Conservation (phyloP, 768 basidiomycete species). For the Cyclocybe aegerita region DNA sequence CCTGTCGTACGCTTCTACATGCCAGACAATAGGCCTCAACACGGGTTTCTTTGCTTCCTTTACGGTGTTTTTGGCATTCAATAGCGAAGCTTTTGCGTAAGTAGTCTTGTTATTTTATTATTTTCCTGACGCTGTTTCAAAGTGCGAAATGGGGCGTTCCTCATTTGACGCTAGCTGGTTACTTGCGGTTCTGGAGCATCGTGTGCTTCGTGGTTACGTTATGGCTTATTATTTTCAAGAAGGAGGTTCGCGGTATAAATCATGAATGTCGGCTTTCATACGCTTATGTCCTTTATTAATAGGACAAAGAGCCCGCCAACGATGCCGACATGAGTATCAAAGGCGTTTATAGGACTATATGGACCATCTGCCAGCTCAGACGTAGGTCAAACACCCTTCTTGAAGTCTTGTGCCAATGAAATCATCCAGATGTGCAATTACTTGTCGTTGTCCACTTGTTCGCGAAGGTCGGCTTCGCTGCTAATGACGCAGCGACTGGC, state of each 20-base stretch:
- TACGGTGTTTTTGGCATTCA: slow-evolving; percentile 96
- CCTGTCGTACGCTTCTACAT: slow-evolving; percentile 94
- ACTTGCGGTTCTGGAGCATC: slow-evolving; percentile 84
- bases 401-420: background rate
- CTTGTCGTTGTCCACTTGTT: slow-evolving; percentile 86
- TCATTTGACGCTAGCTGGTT: slow-evolving; percentile 68
- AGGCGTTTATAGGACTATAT: slow-evolving; percentile 92
- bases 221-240: slow-evolving; percentile 86
- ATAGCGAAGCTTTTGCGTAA: slow-evolving; percentile 88
- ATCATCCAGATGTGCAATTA: slow-evolving; percentile 79
- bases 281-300: background rate
- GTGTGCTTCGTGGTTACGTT: slow-evolving; percentile 82
- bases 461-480: slow-evolving; percentile 92
- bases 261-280: background rate
- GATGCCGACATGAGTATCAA: slow-evolving; percentile 88
- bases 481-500: slow-evolving; percentile 87
- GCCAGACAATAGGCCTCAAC: slow-evolving; percentile 96
- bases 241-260: slow-evolving; percentile 58
- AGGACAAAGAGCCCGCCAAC: slow-evolving; percentile 76
- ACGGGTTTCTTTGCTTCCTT: slow-evolving; percentile 95
- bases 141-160: slow-evolving; percentile 80
- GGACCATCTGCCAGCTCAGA: slow-evolving; percentile 87
- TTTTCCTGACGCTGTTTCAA: slow-evolving; percentile 1
- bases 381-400: slow-evolving; percentile 50
- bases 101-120: slow-evolving; percentile 18